Conservation (phyloP, 257 asterid species). For the Craterostigma plantagineum region DNA sequence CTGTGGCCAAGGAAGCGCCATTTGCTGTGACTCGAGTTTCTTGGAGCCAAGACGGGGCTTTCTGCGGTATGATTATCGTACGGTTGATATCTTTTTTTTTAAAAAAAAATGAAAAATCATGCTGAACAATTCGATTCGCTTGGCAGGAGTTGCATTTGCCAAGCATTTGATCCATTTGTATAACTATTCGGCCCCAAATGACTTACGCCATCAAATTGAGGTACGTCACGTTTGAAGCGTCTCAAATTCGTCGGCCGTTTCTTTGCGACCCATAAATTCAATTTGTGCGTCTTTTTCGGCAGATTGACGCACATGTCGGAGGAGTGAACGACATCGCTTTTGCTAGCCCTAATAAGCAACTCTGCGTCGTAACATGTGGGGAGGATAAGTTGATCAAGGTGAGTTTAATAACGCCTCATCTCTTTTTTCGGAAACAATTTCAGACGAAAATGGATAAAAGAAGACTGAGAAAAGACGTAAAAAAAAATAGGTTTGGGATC, state of each 20-base stretch:
- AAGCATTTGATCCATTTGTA: slow-evolving; percentile 47
- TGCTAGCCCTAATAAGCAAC: slow-evolving; percentile 23
- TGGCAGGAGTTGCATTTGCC: slow-evolving; percentile 53
- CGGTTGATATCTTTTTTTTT: too few species aligned
- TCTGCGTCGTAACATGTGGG: slow-evolving; percentile 22
- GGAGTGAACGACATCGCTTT: slow-evolving; percentile 25
- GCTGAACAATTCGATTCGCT: too few species aligned
- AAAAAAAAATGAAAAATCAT: too few species aligned
- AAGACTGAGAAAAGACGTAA: too few species aligned
- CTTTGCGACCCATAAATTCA: slow-evolving; percentile 2
- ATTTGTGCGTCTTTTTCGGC: background rate
- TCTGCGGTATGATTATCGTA: too few species aligned
- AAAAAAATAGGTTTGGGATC: slow-evolving; percentile 42
- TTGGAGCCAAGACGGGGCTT: too few species aligned
- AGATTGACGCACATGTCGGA: slow-evolving; percentile 30
- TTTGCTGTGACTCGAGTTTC: too few species aligned
- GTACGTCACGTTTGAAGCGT: slow-evolving; percentile 15
- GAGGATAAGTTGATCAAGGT: slow-evolving; percentile 29
- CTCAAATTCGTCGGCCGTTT: background rate
- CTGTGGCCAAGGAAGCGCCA: too few species aligned
- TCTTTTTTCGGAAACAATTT: too few species aligned
- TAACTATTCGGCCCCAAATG: slow-evolving; percentile 35
- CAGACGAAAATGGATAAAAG: too few species aligned
- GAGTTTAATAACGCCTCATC: background rate
- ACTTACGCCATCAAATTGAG: slow-evolving; percentile 49